A percentile compares a stretch with the other conserved stretches of the same genome.
These are phyloP conservation scores for Flaveria robusta DNA, from an alignment of 129 eudicot species.

Conservation along the genomic window DNA sequence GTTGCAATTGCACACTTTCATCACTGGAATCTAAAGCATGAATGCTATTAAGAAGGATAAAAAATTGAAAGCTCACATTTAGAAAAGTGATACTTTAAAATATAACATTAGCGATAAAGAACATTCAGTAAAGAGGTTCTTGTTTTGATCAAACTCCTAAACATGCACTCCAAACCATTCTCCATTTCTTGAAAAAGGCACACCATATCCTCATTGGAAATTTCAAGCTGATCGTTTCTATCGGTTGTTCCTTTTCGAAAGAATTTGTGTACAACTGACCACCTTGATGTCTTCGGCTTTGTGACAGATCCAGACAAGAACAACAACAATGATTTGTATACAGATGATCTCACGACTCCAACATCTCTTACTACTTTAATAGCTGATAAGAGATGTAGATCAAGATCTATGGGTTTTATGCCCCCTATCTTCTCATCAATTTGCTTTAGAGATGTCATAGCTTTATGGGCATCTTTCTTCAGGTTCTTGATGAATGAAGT, in stretches of 20 bases:
- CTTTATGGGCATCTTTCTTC: slow-evolving; percentile 45
- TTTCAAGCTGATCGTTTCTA: slow-evolving; percentile 22
- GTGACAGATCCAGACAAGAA: slow-evolving; percentile 42
- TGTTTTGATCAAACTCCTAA: slow-evolving; percentile 51
- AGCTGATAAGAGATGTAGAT: slow-evolving; percentile 42
- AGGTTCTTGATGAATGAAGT: slow-evolving; percentile 43
- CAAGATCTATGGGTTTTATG: slow-evolving; percentile 32
- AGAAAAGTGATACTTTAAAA: slow-evolving; percentile 5
- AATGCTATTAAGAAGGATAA: slow-evolving; percentile 14
- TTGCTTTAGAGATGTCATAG: slow-evolving; percentile 41
- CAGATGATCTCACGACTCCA: slow-evolving; percentile 43
- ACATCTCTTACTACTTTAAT: slow-evolving; percentile 56
- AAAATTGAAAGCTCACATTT: slow-evolving; percentile 2
- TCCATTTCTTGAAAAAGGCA: slow-evolving; percentile 45
- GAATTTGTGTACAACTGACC: slow-evolving; percentile 41
- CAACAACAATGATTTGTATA: slow-evolving; percentile 41
- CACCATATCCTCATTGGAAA: slow-evolving; percentile 41
- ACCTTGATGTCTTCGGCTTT: slow-evolving; percentile 35
- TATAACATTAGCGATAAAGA: slow-evolving; percentile 32
- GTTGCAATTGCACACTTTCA: slow-evolving; percentile 39
- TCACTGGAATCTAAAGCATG: slow-evolving; percentile 38
- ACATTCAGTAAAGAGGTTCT: slow-evolving; percentile 49
- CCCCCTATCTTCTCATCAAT: slow-evolving; percentile 39
- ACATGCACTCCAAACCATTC: slow-evolving; percentile 49
- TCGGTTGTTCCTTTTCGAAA: slow-evolving; percentile 27